These are phyloP conservation scores for Populus tremula DNA, from an alignment of 345 rosid species.

Conservation along the genomic window DNA sequence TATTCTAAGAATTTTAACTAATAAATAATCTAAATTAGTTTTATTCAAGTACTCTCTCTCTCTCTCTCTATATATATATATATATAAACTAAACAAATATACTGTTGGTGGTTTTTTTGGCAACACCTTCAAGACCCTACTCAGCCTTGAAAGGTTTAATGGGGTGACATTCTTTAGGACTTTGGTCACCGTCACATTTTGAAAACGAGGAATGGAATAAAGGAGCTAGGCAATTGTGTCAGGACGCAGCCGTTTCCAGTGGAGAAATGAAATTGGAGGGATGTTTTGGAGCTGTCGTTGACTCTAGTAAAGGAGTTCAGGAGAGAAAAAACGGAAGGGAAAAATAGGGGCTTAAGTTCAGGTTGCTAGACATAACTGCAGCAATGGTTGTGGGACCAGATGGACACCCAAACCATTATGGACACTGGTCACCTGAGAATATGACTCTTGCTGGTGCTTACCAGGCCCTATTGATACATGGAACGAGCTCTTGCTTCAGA, in stretches of 20 bases:
- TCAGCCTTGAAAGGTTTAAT: constrained; percentile 24
- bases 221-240: constrained; percentile 49
- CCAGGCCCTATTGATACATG: constrained; percentile 69
- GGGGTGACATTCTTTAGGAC: constrained; percentile 49
- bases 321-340: constrained; percentile 40
- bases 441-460: constrained; percentile 52
- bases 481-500: constrained; percentile 64
- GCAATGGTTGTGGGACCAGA: constrained; percentile 59
- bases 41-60: too few relatives aligned
- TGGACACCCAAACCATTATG: constrained; percentile 47
- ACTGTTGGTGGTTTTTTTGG: too few relatives aligned
- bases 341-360: constrained; percentile 30
- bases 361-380: constrained; percentile 44
- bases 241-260: constrained; percentile 41
- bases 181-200: constrained; percentile 52
- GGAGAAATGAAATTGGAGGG: constrained; percentile 45
- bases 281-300: constrained; percentile 36
- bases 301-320: constrained; percentile 42
- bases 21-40: too few relatives aligned
- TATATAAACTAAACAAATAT: too few relatives aligned
- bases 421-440: constrained; percentile 29
- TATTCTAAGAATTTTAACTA: too few relatives aligned
- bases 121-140: constrained; percentile 35
- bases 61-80: too few relatives aligned
- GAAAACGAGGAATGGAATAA: constrained; percentile 63